phyloP scores from a whole-genome alignment of 2,329 filamentous ascomycete species.

The Colletotrichum gigasporum region DNA sequence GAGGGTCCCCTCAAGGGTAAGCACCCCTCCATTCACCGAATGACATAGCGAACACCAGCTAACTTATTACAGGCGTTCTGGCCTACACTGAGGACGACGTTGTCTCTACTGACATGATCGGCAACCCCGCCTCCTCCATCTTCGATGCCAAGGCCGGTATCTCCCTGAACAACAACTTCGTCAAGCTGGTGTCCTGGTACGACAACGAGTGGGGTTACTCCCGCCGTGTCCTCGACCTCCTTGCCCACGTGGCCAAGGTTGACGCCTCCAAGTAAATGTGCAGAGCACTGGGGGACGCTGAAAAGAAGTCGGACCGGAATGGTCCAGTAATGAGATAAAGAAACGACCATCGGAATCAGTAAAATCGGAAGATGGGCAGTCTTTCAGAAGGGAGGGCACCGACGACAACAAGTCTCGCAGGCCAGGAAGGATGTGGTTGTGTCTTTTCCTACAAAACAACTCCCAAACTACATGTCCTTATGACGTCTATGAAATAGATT shows the following conservation, averaged over 20 bases:
- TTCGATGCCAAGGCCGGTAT: slow-evolving; percentile 99
- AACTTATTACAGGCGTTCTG: slow-evolving; percentile 72
- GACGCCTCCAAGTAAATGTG: slow-evolving; percentile 66
- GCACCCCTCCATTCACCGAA: slow-evolving; percentile 40
- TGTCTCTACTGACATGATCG: slow-evolving; percentile 93
- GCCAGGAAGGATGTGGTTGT: slow-evolving; percentile 29
- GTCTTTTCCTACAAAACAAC: slow-evolving; percentile 26
- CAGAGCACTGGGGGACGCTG: slow-evolving; percentile 26
- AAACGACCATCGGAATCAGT: slow-evolving; percentile 29
- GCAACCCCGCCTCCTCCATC: slow-evolving; percentile 94
- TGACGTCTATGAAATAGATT: slow-evolving; percentile 31
- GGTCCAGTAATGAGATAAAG: slow-evolving; percentile 26
- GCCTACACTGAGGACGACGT: slow-evolving; percentile 97
- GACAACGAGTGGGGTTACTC: slow-evolving; percentile 99
- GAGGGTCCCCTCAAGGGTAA: slow-evolving; percentile 86
- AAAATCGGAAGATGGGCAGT: slow-evolving; percentile 29
- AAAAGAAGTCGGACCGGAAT: slow-evolving; percentile 19
- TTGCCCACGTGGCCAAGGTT: slow-evolving; percentile 81
- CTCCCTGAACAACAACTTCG: slow-evolving; percentile 96
- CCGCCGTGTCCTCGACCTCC: slow-evolving; percentile 88
- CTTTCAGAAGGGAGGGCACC: slow-evolving; percentile 23
- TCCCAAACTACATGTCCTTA: slow-evolving; percentile 26
- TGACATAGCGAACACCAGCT: neutral
- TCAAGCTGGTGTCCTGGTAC: slow-evolving; percentile 99
- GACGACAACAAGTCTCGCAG: slow-evolving; percentile 10